Conservation (phyloP, 2,329 filamentous ascomycete genomes). For the Penicillium palitans region DNA sequence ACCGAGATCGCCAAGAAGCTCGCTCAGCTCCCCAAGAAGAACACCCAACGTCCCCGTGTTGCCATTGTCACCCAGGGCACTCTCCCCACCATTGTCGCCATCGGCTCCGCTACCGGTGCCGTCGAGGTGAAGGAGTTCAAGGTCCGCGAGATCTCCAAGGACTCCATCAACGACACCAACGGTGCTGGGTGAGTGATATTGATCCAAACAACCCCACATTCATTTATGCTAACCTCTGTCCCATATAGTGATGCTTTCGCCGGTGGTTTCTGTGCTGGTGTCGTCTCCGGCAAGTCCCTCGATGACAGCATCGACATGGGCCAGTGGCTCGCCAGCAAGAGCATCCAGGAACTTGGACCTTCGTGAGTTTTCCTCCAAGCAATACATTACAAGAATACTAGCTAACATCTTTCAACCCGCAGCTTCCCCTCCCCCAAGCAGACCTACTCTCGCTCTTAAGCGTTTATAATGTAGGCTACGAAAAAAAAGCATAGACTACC, state of each 20-base stretch:
- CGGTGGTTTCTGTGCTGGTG: slow-evolving; percentile 85
- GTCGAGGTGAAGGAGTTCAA: slow-evolving; percentile 71
- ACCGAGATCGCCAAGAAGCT: slow-evolving; percentile 82
- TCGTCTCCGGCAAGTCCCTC: slow-evolving; percentile 80
- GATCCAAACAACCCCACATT: background rate
- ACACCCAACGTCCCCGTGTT: slow-evolving; percentile 75
- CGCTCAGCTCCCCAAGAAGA: slow-evolving; percentile 88
- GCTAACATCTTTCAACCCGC: slow-evolving; percentile 24
- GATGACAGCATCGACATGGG: slow-evolving; percentile 83
- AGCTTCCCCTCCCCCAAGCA: slow-evolving; percentile 84
- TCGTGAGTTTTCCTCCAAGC: slow-evolving; percentile 65
- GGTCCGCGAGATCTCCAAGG: slow-evolving; percentile 74
- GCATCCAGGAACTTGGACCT: slow-evolving; percentile 92
- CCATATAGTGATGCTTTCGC: slow-evolving; percentile 79
- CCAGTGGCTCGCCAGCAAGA: slow-evolving; percentile 91
- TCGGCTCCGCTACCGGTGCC: slow-evolving; percentile 65
- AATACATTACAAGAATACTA: background rate
- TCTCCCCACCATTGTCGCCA: slow-evolving; percentile 80
- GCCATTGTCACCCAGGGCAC: slow-evolving; percentile 96
- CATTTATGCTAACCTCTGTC: slow-evolving; percentile 14
- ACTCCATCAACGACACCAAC: slow-evolving; percentile 91
- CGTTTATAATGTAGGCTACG: slow-evolving; percentile 6
- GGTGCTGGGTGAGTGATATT: slow-evolving; percentile 67
- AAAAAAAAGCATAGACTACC: slow-evolving; percentile 21
- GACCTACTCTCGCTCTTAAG: slow-evolving; percentile 57